Percentiles rank a stretch among this genome's conserved stretches.
Conservation (phyloP, 179 eudicot species). For the Pouteria campechiana region DNA sequence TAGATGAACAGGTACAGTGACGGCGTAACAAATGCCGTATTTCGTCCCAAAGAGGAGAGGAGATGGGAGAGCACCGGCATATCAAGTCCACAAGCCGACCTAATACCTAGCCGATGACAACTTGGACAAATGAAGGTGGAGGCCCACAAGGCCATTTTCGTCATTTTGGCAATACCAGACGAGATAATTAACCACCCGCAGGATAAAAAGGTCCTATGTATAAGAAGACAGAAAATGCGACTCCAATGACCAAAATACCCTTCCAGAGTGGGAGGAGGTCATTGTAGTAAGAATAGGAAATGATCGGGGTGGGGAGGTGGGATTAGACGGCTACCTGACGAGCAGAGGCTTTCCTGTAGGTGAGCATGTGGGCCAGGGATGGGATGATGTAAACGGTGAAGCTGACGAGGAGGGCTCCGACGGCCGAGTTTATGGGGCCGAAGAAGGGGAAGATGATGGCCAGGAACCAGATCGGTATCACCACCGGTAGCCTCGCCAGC, state of each 20-base stretch:
- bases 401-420: conserved; percentile 81
- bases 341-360: conserved; percentile 66
- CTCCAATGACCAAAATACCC: neutral
- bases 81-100: too few species aligned
- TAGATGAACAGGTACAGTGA: too few species aligned
- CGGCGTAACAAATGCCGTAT: too few species aligned
- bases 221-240: too few species aligned
- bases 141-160: too few species aligned
- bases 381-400: conserved; percentile 95
- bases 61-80: too few species aligned
- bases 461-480: conserved; percentile 87
- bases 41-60: too few species aligned
- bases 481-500: conserved; percentile 80
- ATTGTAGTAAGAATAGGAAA: neutral
- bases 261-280: neutral
- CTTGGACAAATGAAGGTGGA: too few species aligned
- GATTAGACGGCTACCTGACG: conserved; percentile 41
- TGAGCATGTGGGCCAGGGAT: conserved; percentile 83
- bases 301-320: neutral
- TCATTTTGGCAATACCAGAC: too few species aligned
- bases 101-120: too few species aligned
- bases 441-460: conserved; percentile 91
- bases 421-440: conserved; percentile 85
- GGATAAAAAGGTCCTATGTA: too few species aligned
- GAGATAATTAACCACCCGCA: too few species aligned